Percentiles rank a stretch among this genome's conserved stretches.
Evolutionary conservation across 768 basidiomycete genomes (phyloP).

Genomic region (Rhizopogon roseolus): DNA sequence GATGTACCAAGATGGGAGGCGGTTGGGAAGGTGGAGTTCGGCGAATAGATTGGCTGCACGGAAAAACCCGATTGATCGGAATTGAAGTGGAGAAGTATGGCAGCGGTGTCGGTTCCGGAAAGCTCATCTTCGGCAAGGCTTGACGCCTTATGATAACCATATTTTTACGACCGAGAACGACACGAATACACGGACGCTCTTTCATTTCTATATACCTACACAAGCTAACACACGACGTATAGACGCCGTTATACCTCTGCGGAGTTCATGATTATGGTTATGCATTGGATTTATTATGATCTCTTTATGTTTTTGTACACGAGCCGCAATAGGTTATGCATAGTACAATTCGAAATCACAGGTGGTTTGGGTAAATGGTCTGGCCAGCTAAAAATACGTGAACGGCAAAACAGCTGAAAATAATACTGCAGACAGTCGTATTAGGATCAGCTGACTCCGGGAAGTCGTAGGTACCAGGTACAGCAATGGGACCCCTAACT

Average conservation of each 20-base stretch:
- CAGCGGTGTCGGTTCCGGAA: slow-evolving; percentile 36
- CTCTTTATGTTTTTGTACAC: background rate
- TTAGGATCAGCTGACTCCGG: slow-evolving; percentile 32
- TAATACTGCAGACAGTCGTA: background rate
- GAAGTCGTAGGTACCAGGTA: slow-evolving; percentile 45
- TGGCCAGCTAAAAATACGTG: background rate
- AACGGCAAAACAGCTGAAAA: background rate
- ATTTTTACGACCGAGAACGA: background rate
- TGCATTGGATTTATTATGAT: background rate
- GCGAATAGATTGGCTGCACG: slow-evolving; percentile 61
- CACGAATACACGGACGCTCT: background rate
- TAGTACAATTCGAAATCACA: background rate
- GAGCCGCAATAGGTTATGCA: background rate
- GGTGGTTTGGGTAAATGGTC: background rate
- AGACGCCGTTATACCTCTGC: background rate
- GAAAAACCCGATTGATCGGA: slow-evolving; percentile 55
- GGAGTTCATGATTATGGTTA: background rate
- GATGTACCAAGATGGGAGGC: slow-evolving; percentile 58
- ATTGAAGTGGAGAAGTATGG: slow-evolving; percentile 51
- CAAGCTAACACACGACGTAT: background rate
- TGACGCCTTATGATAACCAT: slow-evolving; percentile 13
- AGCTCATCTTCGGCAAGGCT: slow-evolving; percentile 42
- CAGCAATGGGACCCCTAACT: slow-evolving; percentile 34
- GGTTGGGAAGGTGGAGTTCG: slow-evolving; percentile 70
- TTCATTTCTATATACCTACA: background rate